A percentile compares a stretch with the other conserved stretches of the same genome.
Conservation (phyloP, 169 alveolate genomes). For the Cardiosporidium cionae region DNA sequence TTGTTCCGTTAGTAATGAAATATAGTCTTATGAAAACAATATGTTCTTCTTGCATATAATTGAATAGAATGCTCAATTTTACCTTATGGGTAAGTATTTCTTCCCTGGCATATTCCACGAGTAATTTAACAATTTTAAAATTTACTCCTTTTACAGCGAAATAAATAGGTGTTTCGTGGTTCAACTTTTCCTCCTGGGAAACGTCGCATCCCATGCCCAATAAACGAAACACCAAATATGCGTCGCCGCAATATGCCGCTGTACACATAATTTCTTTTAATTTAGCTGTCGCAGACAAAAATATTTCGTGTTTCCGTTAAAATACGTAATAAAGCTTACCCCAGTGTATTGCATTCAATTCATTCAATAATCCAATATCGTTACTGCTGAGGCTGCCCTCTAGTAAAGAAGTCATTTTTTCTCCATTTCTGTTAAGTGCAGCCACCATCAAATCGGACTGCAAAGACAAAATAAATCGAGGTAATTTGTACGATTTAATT, state of each 20-base stretch:
- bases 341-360: background rate
- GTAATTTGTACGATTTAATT: no score
- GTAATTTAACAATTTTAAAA: background rate
- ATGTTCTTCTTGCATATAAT: no score
- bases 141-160: constrained; percentile 8
- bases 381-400: background rate
- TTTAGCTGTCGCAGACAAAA: background rate
- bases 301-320: background rate
- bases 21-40: no score
- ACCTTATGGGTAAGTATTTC: background rate
- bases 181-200: background rate
- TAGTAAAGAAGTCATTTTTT: background rate
- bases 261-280: background rate
- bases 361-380: background rate
- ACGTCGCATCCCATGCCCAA: background rate
- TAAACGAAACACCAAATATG: background rate
- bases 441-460: background rate
- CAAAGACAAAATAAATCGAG: background rate
- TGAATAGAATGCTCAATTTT: no score
- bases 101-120: background rate
- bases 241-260: background rate
- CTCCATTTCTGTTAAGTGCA: background rate
- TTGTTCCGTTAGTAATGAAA: no score
- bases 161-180: constrained; percentile 11
- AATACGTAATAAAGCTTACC: background rate